These are phyloP conservation scores for Suillus bovinus DNA, from an alignment of 768 basidiomycete species.

Conservation along the genomic window DNA sequence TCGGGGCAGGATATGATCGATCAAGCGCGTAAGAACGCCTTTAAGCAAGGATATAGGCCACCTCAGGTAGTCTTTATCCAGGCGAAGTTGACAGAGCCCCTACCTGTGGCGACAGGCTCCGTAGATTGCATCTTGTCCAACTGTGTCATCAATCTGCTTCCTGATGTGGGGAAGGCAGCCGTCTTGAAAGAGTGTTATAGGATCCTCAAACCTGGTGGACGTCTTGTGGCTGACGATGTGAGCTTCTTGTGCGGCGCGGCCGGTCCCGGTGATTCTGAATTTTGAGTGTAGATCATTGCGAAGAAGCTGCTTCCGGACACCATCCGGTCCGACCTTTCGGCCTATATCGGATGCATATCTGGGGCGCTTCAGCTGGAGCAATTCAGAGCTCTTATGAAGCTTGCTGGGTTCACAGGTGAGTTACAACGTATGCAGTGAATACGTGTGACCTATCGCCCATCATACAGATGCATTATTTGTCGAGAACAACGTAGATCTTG, in stretches of 20 bases:
- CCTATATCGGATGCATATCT: slow-evolving; percentile 47
- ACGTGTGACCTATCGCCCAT: not conserved
- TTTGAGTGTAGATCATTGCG: slow-evolving; percentile 43
- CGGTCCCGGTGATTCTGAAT: not conserved
- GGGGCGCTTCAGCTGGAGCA: slow-evolving; percentile 44
- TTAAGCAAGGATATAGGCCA: slow-evolving; percentile 39
- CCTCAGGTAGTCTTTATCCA: slow-evolving; percentile 53
- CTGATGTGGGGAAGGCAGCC: slow-evolving; percentile 39
- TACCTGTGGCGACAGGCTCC: slow-evolving; percentile 49
- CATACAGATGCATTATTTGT: slow-evolving; percentile 40
- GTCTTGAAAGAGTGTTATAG: slow-evolving; percentile 48
- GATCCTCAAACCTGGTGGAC: slow-evolving; percentile 56
- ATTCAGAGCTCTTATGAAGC: slow-evolving; percentile 38
- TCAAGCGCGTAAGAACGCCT: slow-evolving; percentile 47
- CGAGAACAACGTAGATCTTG: slow-evolving; percentile 43
- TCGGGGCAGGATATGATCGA: slow-evolving; percentile 49
- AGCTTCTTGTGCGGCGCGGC: not conserved
- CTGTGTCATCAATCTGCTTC: slow-evolving; percentile 55
- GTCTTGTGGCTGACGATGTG: slow-evolving; percentile 54
- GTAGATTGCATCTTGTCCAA: slow-evolving; percentile 60
- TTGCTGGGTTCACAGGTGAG: slow-evolving; percentile 46
- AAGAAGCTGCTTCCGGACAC: slow-evolving; percentile 43
- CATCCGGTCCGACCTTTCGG: slow-evolving; percentile 40
- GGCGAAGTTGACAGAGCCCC: slow-evolving; percentile 39
- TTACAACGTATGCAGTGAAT: not conserved